These are phyloP conservation scores for Penicillium atrosanguineum DNA, from an alignment of 495 filamentous ascomycete genomes.

Conservation along the genomic window DNA sequence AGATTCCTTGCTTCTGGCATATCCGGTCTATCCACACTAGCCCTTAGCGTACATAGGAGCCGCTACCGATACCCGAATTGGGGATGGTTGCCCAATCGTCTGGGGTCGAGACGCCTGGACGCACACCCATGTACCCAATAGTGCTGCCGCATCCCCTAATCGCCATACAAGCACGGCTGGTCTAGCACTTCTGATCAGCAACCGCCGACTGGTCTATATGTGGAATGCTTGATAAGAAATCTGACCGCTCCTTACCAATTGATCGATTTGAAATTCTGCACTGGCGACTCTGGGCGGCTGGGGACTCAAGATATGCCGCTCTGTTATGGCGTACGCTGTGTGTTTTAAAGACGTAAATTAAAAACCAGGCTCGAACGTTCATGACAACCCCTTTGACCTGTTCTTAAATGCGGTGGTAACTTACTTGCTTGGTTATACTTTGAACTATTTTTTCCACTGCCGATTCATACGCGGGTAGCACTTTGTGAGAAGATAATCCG, in stretches of 20 bases:
- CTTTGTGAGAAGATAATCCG: background rate
- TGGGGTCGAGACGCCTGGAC: constrained; percentile 1
- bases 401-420: background rate
- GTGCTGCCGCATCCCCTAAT: constrained; percentile 5
- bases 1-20: constrained; percentile 15
- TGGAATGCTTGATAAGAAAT: constrained; percentile 3
- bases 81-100: constrained; percentile 5
- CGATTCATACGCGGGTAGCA: background rate
- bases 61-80: background rate
- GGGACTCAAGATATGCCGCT: constrained; percentile 1
- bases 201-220: constrained; percentile 2
- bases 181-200: constrained; percentile 3
- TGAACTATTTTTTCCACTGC: background rate
- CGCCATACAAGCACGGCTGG: background rate
- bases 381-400: background rate
- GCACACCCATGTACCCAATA: constrained; percentile 15
- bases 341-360: background rate
- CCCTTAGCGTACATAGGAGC: background rate
- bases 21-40: constrained; percentile 2
- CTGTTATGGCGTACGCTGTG: constrained; percentile 2
- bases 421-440: background rate
- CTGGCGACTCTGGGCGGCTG: background rate
- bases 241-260: constrained; percentile 8
- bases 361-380: background rate
- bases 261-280: constrained; percentile 4